Percentiles rank a stretch among this genome's conserved stretches.
These are phyloP conservation scores for Cornus florida DNA, from an alignment of 148 eudicot species.

Conservation along the genomic window DNA sequence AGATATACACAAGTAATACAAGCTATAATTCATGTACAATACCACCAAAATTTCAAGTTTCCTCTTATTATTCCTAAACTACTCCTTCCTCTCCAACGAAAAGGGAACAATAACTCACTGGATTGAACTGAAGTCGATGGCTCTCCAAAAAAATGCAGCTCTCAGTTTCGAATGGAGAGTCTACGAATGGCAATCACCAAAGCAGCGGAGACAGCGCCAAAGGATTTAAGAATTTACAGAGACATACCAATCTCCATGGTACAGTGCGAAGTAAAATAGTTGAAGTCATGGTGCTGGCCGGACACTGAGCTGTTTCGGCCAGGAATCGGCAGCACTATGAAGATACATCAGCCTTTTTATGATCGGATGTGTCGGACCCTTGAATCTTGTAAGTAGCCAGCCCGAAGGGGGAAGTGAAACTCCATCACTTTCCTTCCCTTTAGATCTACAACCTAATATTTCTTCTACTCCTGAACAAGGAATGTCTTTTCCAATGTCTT, in stretches of 20 bases:
- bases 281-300: constrained; percentile 23
- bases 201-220: not conserved
- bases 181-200: not conserved
- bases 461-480: not conserved
- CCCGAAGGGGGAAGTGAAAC: too few relatives aligned
- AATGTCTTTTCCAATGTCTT: not conserved
- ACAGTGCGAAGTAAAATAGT: constrained; percentile 16
- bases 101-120: not conserved
- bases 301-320: constrained; percentile 28
- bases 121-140: not conserved
- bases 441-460: too few relatives aligned
- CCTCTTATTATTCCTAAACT: not conserved
- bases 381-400: constrained; percentile 22
- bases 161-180: not conserved
- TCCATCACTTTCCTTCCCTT: too few relatives aligned
- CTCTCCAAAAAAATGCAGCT: not conserved
- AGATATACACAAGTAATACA: not conserved
- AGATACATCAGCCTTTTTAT: constrained; percentile 17
- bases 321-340: constrained; percentile 28
- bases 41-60: not conserved
- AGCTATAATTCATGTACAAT: not conserved
- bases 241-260: not conserved
- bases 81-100: not conserved
- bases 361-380: not conserved
- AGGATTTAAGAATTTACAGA: not conserved